Base-by-base conservation (phyloP, 345 rosid genomes). In the Citropsis articulata region DNA sequence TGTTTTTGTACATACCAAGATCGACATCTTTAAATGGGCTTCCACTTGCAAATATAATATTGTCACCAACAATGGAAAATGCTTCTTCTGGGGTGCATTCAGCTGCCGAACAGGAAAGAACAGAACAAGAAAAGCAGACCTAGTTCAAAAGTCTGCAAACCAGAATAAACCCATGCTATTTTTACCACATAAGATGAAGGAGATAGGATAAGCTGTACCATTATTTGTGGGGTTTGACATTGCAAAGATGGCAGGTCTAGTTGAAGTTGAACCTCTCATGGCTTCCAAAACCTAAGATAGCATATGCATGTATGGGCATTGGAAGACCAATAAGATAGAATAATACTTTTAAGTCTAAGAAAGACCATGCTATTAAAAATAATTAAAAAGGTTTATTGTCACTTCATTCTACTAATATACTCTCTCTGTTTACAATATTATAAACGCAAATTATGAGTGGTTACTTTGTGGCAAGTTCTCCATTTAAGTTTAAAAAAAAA, bases 141-240 rank as follows among this genome's bases (percentile, higher is more conserved):
- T 36, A 36, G 63, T 70, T 69, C 40, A 55, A 59, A 73, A 48
- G 48, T 48, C 61, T n/a, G 55, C 66, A 35, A 7, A 22, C 48
- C 18, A 35, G 19, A 53, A 66, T 25, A 66, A 6, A 66, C 24
- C 65, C 66, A 57, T 13, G 36, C 48, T 72, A 25, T n/a, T n/a
- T 53, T 27, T 48, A 4, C 27, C 8, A 18, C n/a, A 38, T 2
- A 60, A 69, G 57, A 22, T 72, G 28, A 31, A 42, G 19, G 35
- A 56, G 14, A 69, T 45, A 21, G 40, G 57, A 65, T 56, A 67
- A 63, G 64, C 30, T 75, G 10, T 85, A 94, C 98, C 99, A 84
- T 94, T 92, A 78, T 89, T 94, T 38, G 98, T 94, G 36, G 98
- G 99, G 81, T 96, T 96, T 82, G 99, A 96, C 99, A 96, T 96